Conservation (phyloP, 495 filamentous ascomycete genomes). For the Penicillium taxi region DNA sequence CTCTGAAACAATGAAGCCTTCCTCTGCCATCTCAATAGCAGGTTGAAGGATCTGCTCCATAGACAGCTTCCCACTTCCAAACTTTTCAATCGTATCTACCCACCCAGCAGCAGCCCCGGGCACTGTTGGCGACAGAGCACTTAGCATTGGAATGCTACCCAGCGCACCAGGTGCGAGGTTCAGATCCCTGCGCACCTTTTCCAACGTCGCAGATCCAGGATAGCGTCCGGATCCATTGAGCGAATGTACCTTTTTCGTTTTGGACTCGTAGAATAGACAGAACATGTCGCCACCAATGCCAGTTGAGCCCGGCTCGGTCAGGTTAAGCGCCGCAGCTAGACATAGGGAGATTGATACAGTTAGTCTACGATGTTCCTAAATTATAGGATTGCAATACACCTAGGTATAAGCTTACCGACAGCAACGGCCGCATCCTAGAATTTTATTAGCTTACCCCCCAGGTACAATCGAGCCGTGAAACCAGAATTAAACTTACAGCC, state of each 20-base stretch:
- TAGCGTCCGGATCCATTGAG: slow-evolving; percentile 89
- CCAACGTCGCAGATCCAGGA: slow-evolving; percentile 58
- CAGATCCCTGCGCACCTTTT: slow-evolving; percentile 59
- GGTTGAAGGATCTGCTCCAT: slow-evolving; percentile 73
- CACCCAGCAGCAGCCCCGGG: slow-evolving; percentile 92
- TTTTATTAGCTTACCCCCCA: too few species aligned
- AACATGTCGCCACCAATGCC: slow-evolving; percentile 99
- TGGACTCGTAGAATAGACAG: slow-evolving; percentile 84
- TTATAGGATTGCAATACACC: too few species aligned
- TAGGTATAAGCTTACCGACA: slow-evolving; percentile 44
- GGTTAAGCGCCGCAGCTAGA: slow-evolving; percentile 73
- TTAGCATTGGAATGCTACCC: slow-evolving; percentile 65
- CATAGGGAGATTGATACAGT: background rate
- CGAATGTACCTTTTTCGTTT: slow-evolving; percentile 70
- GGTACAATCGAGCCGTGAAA: background rate
- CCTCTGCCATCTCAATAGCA: slow-evolving; percentile 78
- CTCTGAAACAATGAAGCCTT: slow-evolving; percentile 85
- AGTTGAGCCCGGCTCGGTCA: slow-evolving; percentile 88
- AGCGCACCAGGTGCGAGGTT: slow-evolving; percentile 52
- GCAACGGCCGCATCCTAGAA: slow-evolving; percentile 92
- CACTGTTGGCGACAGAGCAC: slow-evolving; percentile 73
- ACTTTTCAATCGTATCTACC: slow-evolving; percentile 84
- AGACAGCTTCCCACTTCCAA: slow-evolving; percentile 79
- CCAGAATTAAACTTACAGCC: slow-evolving; percentile 52
- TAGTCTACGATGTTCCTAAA: too few species aligned